Evolutionary conservation across 148 eudicot species (phyloP).

Genomic region (Camellia granthamiana): DNA sequence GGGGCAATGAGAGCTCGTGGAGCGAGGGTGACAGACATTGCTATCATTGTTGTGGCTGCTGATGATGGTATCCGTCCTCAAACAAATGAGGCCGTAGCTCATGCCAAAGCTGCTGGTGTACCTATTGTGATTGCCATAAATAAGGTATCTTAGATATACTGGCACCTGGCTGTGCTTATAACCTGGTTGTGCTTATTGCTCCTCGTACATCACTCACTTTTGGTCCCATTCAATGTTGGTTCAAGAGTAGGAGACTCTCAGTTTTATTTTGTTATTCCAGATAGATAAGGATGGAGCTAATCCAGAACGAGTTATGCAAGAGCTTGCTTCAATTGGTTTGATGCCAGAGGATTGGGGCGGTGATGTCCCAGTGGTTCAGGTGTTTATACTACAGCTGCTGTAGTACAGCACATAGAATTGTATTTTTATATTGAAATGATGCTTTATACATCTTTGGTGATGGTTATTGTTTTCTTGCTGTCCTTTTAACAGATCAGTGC

Average conservation of each 20-base stretch:
- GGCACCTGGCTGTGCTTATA: background rate
- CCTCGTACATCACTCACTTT: background rate
- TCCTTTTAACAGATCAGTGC: constrained; percentile 75
- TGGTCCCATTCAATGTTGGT: background rate
- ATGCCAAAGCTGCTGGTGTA: constrained; percentile 96
- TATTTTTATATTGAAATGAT: background rate
- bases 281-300: constrained; percentile 96
- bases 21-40: constrained; percentile 95
- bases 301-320: constrained; percentile 93
- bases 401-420: background rate
- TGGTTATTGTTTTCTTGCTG: constrained; percentile 12
- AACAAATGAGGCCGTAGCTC: constrained; percentile 96
- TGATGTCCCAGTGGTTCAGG: constrained; percentile 91
- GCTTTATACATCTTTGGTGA: background rate
- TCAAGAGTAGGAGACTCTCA: constrained; percentile 1
- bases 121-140: constrained; percentile 92
- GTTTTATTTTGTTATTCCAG: constrained; percentile 34
- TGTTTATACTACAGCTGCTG: constrained; percentile 12
- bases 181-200: no score
- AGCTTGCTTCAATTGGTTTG: constrained; percentile 87
- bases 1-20: constrained; percentile 99
- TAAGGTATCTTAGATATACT: constrained; percentile 52
- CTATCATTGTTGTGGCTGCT: constrained; percentile 92
- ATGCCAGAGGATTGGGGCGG: constrained; percentile 99
- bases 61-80: constrained; percentile 98